phyloP scores from a whole-genome alignment of 2,329 filamentous ascomycete species.

The Helotiales sp. region DNA sequence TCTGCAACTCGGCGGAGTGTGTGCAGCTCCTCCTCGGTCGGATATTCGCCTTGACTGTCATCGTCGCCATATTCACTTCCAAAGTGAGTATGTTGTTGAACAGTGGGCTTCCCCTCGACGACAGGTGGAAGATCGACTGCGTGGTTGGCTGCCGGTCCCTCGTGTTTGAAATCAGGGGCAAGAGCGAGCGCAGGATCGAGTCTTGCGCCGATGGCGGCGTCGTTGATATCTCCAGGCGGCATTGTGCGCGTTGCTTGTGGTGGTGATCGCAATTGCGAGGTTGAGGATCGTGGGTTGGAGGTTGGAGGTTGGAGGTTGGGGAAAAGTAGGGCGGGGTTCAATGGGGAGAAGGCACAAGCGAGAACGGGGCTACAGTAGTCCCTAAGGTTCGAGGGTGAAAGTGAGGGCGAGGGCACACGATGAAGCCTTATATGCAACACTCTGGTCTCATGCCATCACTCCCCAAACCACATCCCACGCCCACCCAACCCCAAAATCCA shows the following conservation, averaged over 20 bases:
- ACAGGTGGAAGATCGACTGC: constrained; percentile 32
- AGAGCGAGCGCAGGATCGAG: constrained; percentile 27
- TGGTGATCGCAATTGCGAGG: background rate
- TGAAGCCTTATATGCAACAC: constrained; percentile 14
- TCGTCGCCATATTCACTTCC: background rate
- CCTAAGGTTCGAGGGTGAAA: background rate
- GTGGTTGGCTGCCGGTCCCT: constrained; percentile 10
- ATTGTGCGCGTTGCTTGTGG: constrained; percentile 2
- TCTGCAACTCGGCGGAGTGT: constrained; percentile 29
- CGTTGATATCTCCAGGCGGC: constrained; percentile 22
- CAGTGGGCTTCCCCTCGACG: constrained; percentile 44
- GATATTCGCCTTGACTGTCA: constrained; percentile 28
- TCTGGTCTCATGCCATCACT: constrained; percentile 1
- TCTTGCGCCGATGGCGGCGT: constrained; percentile 24
- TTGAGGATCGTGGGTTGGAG: background rate
- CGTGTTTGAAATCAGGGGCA: constrained; percentile 25
- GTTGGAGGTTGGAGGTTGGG: background rate
- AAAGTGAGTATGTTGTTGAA: background rate
- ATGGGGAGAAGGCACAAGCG: background rate
- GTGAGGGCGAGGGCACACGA: background rate
- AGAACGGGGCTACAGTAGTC: background rate
- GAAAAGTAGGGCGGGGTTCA: too few relatives aligned
- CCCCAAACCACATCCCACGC: background rate
- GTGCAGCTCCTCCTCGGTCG: constrained; percentile 29
- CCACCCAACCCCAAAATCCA: background rate